phyloP scores from a whole-genome alignment of 176 grass and related monocot species.

The Carex scoparia region DNA sequence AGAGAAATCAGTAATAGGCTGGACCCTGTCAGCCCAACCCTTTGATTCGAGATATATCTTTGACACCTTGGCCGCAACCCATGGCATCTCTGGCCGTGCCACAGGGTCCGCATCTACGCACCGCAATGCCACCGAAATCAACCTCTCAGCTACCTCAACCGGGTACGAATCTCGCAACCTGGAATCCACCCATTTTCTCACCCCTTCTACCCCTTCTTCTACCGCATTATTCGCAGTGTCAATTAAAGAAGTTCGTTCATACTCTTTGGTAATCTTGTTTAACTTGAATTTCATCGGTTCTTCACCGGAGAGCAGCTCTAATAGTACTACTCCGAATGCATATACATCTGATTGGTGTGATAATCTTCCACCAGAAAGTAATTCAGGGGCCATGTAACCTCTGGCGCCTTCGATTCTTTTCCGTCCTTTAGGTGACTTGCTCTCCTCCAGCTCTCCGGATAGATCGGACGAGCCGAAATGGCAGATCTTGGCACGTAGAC shows the following conservation, averaged over 20 bases:
- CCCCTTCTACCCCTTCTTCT: constrained; percentile 29
- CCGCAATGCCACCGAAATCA: constrained; percentile 52
- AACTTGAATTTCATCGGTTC: constrained; percentile 52
- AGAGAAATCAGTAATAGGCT: constrained; percentile 59
- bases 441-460: constrained; percentile 45
- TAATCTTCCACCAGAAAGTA: constrained; percentile 27
- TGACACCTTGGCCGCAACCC: constrained; percentile 68
- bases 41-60: constrained; percentile 74
- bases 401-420: constrained; percentile 68
- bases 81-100: constrained; percentile 59
- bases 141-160: constrained; percentile 35
- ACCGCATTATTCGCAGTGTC: constrained; percentile 45
- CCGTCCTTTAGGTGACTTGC: constrained; percentile 28
- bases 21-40: constrained; percentile 33
- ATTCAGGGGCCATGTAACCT: constrained; percentile 78
- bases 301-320: constrained; percentile 72
- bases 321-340: constrained; percentile 63
- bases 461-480: constrained; percentile 75
- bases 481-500: constrained; percentile 63
- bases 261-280: constrained; percentile 30
- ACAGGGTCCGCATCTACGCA: constrained; percentile 46
- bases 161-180: constrained; percentile 75
- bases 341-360: constrained; percentile 60
- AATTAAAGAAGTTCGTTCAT: constrained; percentile 59
- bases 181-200: constrained; percentile 76